Evolutionary conservation across 148 eudicot genomes (phyloP).

Genomic region (Diospyros lotus): DNA sequence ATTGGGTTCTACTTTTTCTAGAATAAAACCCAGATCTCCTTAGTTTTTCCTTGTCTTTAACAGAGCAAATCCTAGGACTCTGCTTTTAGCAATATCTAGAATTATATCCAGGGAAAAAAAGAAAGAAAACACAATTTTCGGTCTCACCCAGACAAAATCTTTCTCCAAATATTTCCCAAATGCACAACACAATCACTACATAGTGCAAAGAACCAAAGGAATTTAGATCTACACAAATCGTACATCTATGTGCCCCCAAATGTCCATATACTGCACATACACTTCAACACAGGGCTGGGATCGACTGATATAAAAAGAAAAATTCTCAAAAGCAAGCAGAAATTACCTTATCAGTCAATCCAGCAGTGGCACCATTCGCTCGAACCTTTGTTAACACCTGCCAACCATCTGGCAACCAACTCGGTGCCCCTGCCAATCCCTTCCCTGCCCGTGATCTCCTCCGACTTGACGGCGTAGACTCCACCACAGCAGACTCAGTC

Average conservation of each 20-base stretch:
- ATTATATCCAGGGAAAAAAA: no score
- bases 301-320: neutral
- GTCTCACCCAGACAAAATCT: no score
- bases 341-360: slow-evolving; percentile 13
- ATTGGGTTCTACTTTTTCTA: no score
- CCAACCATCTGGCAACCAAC: slow-evolving; percentile 14
- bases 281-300: no score
- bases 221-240: neutral
- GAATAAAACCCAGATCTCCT: no score
- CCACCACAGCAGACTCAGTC: neutral
- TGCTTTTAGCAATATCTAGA: no score
- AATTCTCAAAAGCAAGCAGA: neutral
- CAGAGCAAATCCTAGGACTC: no score
- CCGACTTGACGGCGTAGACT: neutral
- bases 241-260: neutral
- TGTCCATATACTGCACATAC: neutral
- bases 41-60: no score
- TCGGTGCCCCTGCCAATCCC: neutral
- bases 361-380: slow-evolving; percentile 10
- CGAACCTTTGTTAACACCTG: neutral
- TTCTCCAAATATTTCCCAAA: neutral
- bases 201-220: neutral
- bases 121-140: no score
- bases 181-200: neutral
- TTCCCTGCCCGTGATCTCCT: neutral